Conservation (phyloP, 2,329 filamentous ascomycete genomes). For the Colletotrichum lindemuthianum region DNA sequence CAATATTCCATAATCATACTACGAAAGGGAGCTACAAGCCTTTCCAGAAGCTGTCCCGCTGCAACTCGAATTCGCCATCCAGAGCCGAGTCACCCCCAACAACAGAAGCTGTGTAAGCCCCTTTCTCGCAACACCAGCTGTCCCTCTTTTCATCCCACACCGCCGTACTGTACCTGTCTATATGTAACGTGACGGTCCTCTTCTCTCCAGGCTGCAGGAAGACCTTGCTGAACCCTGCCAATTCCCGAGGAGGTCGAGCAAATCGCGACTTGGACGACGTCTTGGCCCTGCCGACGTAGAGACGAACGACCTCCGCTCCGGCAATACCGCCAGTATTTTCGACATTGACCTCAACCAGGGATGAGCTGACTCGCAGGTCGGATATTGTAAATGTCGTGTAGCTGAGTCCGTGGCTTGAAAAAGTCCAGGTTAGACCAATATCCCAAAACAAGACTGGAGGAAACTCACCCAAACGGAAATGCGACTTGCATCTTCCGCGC, state of each 20-base stretch:
- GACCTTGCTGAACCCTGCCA: conserved; percentile 69
- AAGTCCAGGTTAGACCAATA: not conserved
- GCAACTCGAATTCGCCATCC: conserved; percentile 63
- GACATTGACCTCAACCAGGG: conserved; percentile 57
- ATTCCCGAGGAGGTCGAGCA: conserved; percentile 60
- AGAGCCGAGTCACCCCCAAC: conserved; percentile 57
- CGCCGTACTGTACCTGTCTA: conserved; percentile 71
- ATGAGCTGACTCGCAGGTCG: conserved; percentile 50
- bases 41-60: conserved; percentile 73
- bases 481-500: conserved; percentile 64
- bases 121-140: conserved; percentile 75
- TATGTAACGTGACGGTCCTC: conserved; percentile 62
- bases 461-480: conserved; percentile 68
- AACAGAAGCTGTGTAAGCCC: conserved; percentile 71
- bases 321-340: conserved; percentile 62
- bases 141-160: conserved; percentile 76
- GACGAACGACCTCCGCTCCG: conserved; percentile 59
- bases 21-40: conserved; percentile 57
- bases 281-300: conserved; percentile 54
- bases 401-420: conserved; percentile 68
- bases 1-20: accelerated
- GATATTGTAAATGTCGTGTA: conserved; percentile 72
- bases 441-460: too few relatives aligned
- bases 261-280: conserved; percentile 56
- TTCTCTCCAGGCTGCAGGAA: conserved; percentile 67